Evolutionary conservation across 352 stramenopile species (phyloP).

Genomic region (Phytophthora crassamura): DNA sequence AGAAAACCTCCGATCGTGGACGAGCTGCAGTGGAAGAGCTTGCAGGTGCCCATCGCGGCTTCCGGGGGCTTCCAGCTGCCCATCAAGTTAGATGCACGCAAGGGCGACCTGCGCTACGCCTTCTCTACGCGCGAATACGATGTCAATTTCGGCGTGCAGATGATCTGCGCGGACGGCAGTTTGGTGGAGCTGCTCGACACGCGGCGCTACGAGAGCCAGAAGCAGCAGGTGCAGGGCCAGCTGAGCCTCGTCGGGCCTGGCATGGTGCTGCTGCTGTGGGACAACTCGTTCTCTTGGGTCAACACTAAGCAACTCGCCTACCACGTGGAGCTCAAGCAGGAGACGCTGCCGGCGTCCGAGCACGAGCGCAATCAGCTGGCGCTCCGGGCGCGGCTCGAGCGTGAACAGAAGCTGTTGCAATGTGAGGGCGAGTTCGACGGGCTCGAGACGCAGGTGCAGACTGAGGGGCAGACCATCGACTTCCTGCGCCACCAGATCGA

Average conservation of each 20-base stretch:
- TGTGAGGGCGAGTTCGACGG: conserved; percentile 45
- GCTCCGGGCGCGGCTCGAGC: conserved; percentile 49
- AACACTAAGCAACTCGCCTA: conserved; percentile 84
- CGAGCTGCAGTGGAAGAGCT: conserved; percentile 81
- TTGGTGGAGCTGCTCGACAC: conserved; percentile 58
- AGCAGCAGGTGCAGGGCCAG: conserved; percentile 47
- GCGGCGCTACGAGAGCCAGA: conserved; percentile 76
- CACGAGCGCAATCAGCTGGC: conserved; percentile 54
- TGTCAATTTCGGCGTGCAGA: conserved; percentile 76
- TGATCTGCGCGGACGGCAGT: conserved; percentile 64
- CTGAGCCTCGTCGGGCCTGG: conserved; percentile 59
- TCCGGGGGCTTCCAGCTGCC: conserved; percentile 71
- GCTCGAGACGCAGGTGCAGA: conserved; percentile 54
- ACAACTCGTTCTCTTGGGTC: conserved; percentile 88
- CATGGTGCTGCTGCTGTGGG: conserved; percentile 73
- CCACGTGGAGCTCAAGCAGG: conserved; percentile 70
- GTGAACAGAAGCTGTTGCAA: conserved; percentile 48
- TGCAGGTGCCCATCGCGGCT: conserved; percentile 72
- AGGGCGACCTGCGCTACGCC: conserved; percentile 63
- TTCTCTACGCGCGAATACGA: conserved; percentile 82
- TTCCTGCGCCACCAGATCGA: conserved; percentile 69
- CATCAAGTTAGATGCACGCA: conserved; percentile 72
- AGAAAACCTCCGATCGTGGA: conserved; percentile 48
- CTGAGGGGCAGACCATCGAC: conserved; percentile 51
- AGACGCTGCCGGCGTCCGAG: conserved; percentile 48